phyloP scores from a whole-genome alignment of 768 basidiomycete species.

The Lyophyllum atratum region DNA sequence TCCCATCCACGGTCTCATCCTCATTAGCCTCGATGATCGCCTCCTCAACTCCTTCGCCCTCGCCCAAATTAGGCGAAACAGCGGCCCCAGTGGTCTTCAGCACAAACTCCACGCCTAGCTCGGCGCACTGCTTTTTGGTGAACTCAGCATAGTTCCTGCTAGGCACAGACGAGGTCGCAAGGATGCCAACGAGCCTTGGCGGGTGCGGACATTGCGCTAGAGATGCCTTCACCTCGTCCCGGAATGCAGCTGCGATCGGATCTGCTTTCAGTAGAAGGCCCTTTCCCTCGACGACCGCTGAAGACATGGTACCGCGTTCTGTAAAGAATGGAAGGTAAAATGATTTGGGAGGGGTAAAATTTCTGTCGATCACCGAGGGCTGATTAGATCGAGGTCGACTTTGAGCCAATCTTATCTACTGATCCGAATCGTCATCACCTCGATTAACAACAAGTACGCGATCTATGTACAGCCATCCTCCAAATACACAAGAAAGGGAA shows the following conservation, averaged over 20 bases:
- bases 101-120: constrained; percentile 85
- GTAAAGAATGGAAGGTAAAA: neutral
- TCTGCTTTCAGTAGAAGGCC: constrained; percentile 82
- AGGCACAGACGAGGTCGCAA: constrained; percentile 81
- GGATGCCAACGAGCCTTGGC: constrained; percentile 88
- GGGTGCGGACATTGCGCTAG: constrained; percentile 37
- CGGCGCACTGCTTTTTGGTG: constrained; percentile 88
- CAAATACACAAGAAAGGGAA: neutral
- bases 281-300: constrained; percentile 44
- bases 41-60: constrained; percentile 92
- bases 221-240: constrained; percentile 62
- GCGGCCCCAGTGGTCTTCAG: constrained; percentile 73
- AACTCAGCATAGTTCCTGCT: constrained; percentile 88
- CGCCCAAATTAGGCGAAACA: constrained; percentile 52
- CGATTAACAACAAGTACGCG: neutral
- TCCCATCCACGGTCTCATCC: constrained; percentile 82
- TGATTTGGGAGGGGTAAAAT: neutral
- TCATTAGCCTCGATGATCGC: constrained; percentile 96
- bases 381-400: constrained; percentile 1
- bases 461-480: neutral
- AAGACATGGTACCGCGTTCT: constrained; percentile 19
- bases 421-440: neutral
- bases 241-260: constrained; percentile 69
- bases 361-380: constrained; percentile 6
- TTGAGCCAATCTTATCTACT: constrained; percentile 10